phyloP scores from a whole-genome alignment of 257 asterid species.

The Lavandula angustifolia region DNA sequence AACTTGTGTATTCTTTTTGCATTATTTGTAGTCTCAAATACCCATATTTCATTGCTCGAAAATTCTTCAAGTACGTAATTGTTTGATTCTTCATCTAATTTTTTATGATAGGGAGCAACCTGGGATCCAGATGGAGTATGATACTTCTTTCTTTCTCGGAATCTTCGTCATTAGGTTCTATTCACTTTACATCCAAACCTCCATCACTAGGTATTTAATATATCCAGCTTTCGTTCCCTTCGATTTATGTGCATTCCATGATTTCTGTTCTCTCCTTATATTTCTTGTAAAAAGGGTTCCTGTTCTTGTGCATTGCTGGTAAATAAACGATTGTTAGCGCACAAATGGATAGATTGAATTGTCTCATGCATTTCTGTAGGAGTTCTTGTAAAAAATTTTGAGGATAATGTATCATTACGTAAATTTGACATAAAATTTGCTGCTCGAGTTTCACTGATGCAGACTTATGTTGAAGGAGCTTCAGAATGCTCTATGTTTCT shows the following conservation, averaged over 20 bases:
- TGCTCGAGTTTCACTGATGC: background rate
- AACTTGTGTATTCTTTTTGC: constrained; percentile 6
- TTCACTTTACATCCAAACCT: constrained; percentile 93
- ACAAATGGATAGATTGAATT: background rate
- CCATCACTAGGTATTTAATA: constrained; percentile 74
- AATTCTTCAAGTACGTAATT: constrained; percentile 1
- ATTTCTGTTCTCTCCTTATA: background rate
- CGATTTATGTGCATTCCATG: constrained; percentile 5
- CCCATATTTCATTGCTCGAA: constrained; percentile 4
- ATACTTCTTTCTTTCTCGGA: constrained; percentile 68
- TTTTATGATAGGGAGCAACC: constrained; percentile 73
- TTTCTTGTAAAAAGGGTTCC: background rate
- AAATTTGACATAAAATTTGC: constrained; percentile 6
- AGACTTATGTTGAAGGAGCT: constrained; percentile 4
- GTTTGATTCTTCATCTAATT: constrained; percentile 30
- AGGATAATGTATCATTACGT: background rate
- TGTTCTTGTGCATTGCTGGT: constrained; percentile 12
- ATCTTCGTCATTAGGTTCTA: constrained; percentile 77
- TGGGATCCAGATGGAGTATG: constrained; percentile 97
- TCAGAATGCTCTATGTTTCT: constrained; percentile 1
- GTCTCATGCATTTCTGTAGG: background rate
- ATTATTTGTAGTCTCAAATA: constrained; percentile 10
- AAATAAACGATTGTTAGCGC: background rate
- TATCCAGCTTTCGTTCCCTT: constrained; percentile 26
- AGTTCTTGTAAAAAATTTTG: background rate